A percentile compares a stretch with the other conserved stretches of the same genome.
phyloP scores from a whole-genome alignment of 495 filamentous ascomycete genomes.

The Thermochaetoides thermophila region DNA sequence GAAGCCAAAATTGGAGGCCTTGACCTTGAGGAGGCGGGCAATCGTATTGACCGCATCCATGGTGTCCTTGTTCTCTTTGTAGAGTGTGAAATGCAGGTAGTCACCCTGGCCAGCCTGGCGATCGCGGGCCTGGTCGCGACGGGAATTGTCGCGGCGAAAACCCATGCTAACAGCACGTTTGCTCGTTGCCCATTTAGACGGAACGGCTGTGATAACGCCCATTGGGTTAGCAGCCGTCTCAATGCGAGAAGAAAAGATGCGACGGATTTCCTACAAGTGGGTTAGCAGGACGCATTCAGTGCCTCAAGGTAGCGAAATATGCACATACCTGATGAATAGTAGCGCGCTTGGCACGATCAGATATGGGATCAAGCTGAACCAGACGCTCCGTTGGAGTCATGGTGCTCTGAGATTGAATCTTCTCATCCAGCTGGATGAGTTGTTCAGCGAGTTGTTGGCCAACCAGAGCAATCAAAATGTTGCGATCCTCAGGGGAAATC shows the following conservation, averaged over 20 bases:
- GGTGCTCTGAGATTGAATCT: constrained; percentile 14
- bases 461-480: constrained; percentile 14
- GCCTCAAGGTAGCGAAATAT: no score
- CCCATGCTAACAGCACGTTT: constrained; percentile 8
- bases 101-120: constrained; percentile 44
- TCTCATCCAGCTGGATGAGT: constrained; percentile 20
- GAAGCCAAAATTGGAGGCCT: constrained; percentile 58
- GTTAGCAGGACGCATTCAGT: no score
- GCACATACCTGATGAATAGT: constrained; percentile 25
- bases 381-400: constrained; percentile 8
- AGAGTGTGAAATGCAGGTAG: constrained; percentile 83
- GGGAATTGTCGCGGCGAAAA: constrained; percentile 15
- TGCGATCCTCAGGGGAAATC: constrained; percentile 12
- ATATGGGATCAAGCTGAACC: constrained; percentile 19
- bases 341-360: constrained; percentile 24
- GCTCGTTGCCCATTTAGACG: constrained; percentile 14
- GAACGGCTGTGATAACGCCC: constrained; percentile 23
- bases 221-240: constrained; percentile 16
- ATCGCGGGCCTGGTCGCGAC: constrained; percentile 9
- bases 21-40: constrained; percentile 50
- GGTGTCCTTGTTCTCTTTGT: constrained; percentile 97
- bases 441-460: constrained; percentile 17
- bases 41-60: constrained; percentile 78
- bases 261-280: constrained; percentile 25
- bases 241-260: constrained; percentile 22